A percentile compares a stretch with the other conserved stretches of the same genome.
Evolutionary conservation across 805 yeast genomes (phyloP).

Genomic region (Barnettozyma siamensis): DNA sequence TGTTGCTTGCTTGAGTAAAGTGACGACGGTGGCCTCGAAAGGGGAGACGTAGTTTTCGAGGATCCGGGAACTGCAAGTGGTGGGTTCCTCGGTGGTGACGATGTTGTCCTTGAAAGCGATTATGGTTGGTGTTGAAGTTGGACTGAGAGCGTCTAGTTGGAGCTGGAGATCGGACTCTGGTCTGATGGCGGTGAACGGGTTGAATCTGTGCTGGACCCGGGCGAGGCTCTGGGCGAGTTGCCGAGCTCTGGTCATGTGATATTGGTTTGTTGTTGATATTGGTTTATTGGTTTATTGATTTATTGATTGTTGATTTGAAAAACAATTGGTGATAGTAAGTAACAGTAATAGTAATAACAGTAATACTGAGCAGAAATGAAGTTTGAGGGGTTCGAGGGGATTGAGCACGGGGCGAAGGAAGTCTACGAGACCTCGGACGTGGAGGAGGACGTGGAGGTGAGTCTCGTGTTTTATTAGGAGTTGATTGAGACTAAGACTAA

Average conservation of each 20-base stretch:
- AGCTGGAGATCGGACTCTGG: conserved; percentile 3
- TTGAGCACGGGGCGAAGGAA: conserved; percentile 24
- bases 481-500: too few species aligned
- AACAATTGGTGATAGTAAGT: too few species aligned
- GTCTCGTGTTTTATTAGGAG: too few species aligned
- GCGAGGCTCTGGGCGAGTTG: conserved; percentile 10
- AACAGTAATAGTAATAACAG: too few species aligned
- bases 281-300: too few species aligned
- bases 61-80: conserved; percentile 75
- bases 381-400: conserved; percentile 17
- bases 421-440: conserved; percentile 37
- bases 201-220: conserved; percentile 26
- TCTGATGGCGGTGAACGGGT: conserved; percentile 39
- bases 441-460: conserved; percentile 37
- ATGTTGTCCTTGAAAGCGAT: conserved; percentile 78
- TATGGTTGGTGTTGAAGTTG: conserved; percentile 6
- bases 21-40: conserved; percentile 69
- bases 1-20: conserved; percentile 35
- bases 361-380: too few species aligned
- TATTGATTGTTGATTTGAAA: too few species aligned
- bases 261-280: too few species aligned
- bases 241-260: too few species aligned
- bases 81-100: conserved; percentile 54
- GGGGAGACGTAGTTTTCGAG: conserved; percentile 64
- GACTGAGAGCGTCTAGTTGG: background rate